These are phyloP conservation scores for Esteya vermicola DNA, from an alignment of 2,329 filamentous ascomycete species.

Conservation along the genomic window DNA sequence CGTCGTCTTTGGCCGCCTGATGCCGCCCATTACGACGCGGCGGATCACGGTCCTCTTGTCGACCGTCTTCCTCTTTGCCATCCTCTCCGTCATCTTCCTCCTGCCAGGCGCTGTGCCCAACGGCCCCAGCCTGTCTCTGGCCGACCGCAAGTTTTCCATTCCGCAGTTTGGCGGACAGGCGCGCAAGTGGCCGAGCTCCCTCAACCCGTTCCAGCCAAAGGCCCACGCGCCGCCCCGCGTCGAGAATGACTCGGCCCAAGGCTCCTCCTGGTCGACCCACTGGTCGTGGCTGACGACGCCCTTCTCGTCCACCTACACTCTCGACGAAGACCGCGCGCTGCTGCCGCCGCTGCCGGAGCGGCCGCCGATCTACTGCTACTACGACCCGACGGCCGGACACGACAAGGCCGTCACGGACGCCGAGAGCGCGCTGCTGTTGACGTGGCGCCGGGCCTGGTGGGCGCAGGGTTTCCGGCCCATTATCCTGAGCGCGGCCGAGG, in stretches of 20 bases:
- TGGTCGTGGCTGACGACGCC: conserved; percentile 77
- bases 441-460: conserved; percentile 93
- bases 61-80: conserved; percentile 34
- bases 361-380: conserved; percentile 79
- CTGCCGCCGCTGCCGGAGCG: conserved; percentile 62
- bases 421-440: conserved; percentile 65
- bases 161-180: conserved; percentile 30
- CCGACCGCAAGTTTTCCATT: conserved; percentile 34
- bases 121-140: conserved; percentile 32
- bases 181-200: conserved; percentile 26
- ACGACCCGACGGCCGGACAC: conserved; percentile 53
- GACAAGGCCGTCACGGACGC: conserved; percentile 52
- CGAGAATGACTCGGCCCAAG: conserved; percentile 64
- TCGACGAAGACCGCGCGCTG: conserved; percentile 72
- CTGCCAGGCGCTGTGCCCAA: conserved; percentile 33
- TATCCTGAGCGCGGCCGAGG: conserved; percentile 66
- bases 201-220: conserved; percentile 55
- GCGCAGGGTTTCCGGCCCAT: conserved; percentile 80
- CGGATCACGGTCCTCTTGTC: conserved; percentile 38
- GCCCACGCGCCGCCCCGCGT: conserved; percentile 61
- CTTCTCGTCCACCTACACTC: conserved; percentile 66
- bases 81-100: conserved; percentile 38
- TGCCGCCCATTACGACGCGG: conserved; percentile 36
- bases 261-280: conserved; percentile 73
- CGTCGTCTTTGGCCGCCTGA: conserved; percentile 30